A percentile compares a stretch with the other conserved stretches of the same genome.
These are phyloP conservation scores for Mycena kentingensis DNA, from an alignment of 768 basidiomycete genomes.

Conservation along the genomic window DNA sequence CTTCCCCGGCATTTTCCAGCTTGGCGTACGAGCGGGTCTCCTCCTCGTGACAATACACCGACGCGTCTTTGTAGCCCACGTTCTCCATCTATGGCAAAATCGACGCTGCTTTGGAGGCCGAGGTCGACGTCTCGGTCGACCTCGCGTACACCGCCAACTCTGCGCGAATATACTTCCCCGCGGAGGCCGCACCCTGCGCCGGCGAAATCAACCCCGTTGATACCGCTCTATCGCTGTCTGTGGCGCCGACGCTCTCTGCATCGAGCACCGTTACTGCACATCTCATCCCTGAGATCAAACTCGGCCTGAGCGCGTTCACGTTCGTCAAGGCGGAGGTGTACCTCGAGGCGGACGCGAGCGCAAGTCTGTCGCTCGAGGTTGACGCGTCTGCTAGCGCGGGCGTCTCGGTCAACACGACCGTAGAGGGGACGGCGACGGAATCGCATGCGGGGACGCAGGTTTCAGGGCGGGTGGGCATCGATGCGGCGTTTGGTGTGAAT, in stretches of 20 bases:
- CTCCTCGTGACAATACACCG: neutral
- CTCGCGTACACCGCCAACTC: conserved; percentile 28
- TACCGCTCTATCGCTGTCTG: no score
- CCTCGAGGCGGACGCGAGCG: neutral
- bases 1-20: conserved; percentile 32
- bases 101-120: conserved; percentile 25
- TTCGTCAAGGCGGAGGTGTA: neutral
- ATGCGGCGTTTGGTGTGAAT: neutral
- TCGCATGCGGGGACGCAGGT: neutral
- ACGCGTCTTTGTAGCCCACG: conserved; percentile 8
- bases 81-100: conserved; percentile 22
- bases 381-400: neutral
- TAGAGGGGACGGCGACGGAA: neutral
- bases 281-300: neutral
- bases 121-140: conserved; percentile 27
- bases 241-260: no score
- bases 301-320: neutral
- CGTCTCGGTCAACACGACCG: neutral
- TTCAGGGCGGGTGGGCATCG: neutral
- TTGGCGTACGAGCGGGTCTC: conserved; percentile 32
- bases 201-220: no score
- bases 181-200: no score
- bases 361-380: neutral
- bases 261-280: neutral
- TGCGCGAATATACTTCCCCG: conserved; percentile 29